Conservation (phyloP, 176 grass and related monocot genomes). For the Eremochloa ophiuroides region DNA sequence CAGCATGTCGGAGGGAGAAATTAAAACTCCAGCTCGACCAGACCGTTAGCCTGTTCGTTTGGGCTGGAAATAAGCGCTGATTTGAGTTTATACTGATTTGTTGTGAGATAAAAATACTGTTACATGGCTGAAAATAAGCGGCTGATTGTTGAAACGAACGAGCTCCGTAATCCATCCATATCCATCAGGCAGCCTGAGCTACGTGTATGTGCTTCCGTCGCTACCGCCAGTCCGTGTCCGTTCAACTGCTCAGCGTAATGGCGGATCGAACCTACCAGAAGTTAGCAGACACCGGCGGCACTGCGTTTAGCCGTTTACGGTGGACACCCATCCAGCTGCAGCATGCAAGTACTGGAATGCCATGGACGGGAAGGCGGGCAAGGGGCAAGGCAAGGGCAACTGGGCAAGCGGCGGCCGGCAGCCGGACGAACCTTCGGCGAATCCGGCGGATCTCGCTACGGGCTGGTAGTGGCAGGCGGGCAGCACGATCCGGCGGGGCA, state of each 20-base stretch:
- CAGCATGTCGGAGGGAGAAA: constrained; percentile 10
- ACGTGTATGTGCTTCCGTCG: background rate
- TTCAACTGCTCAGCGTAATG: background rate
- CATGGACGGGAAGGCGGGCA: background rate
- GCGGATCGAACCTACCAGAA: background rate
- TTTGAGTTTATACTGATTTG: no score
- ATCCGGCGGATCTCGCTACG: constrained; percentile 6
- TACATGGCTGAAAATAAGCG: no score
- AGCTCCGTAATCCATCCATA: no score
- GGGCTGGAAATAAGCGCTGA: no score
- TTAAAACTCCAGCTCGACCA: no score
- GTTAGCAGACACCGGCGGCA: background rate
- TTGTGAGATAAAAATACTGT: no score
- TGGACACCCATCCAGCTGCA: background rate
- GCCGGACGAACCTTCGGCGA: constrained; percentile 25
- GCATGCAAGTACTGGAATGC: background rate
- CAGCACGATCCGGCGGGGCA: background rate
- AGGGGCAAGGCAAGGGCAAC: background rate
- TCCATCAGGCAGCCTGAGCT: background rate
- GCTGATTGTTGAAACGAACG: no score
- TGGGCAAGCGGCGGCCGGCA: background rate
- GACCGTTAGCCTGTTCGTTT: no score
- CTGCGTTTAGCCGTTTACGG: background rate
- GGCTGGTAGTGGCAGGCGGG: background rate
- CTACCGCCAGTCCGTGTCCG: background rate